A percentile compares a stretch with the other conserved stretches of the same genome.
Conservation (phyloP, 768 basidiomycete species). For the Tylopilus plumbeoviolaceoides region DNA sequence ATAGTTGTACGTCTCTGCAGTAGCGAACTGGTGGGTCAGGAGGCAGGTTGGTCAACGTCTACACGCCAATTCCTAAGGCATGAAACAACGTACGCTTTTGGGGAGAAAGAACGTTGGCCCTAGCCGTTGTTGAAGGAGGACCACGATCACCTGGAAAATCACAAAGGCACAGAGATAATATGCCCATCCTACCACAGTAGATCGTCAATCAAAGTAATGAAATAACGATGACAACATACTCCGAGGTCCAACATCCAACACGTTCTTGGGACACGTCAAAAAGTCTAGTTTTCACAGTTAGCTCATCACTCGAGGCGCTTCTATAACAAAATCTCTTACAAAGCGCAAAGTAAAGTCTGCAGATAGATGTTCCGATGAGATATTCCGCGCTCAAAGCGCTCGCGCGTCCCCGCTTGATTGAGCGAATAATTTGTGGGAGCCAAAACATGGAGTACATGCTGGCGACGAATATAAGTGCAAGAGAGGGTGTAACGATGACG, state of each 20-base stretch:
- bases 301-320: neutral
- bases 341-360: slow-evolving; percentile 63
- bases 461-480: slow-evolving; percentile 63
- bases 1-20: slow-evolving; percentile 71
- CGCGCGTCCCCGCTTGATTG: slow-evolving; percentile 62
- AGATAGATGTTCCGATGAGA: slow-evolving; percentile 69
- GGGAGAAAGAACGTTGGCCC: slow-evolving; percentile 87
- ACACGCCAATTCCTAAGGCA: neutral
- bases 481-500: slow-evolving; percentile 61
- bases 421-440: slow-evolving; percentile 81
- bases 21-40: slow-evolving; percentile 45
- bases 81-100: slow-evolving; percentile 44
- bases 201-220: neutral
- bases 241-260: slow-evolving; percentile 74
- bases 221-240: slow-evolving; percentile 39
- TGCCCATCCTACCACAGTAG: slow-evolving; percentile 52
- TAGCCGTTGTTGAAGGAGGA: slow-evolving; percentile 70
- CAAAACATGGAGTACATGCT: slow-evolving; percentile 77
- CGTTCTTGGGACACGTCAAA: slow-evolving; percentile 78
- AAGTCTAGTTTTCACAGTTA: slow-evolving; percentile 53
- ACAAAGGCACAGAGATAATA: slow-evolving; percentile 58
- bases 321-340: slow-evolving; percentile 49
- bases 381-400: slow-evolving; percentile 70
- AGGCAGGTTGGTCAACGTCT: neutral
- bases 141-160: slow-evolving; percentile 52